Base-by-base conservation (phyloP, 768 basidiomycete species). In the Lenzites betulinus region DNA sequence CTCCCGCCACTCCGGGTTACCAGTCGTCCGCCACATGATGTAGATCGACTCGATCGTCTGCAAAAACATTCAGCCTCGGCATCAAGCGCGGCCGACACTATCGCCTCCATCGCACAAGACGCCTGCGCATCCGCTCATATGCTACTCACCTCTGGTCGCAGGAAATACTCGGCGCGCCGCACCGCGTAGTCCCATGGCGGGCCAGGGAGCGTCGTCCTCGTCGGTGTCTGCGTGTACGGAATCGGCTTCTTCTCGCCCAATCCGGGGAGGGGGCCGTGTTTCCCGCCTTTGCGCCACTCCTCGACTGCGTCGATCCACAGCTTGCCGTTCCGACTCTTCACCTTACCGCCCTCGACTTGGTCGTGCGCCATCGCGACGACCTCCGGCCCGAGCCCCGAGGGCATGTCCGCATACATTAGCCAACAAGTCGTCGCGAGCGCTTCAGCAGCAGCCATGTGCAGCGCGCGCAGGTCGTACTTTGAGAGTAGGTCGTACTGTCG, bases 21-120 rank as follows among this genome's bases (percentile, higher is more conserved):
- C 83, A 2, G 90, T 92, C 8, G 81, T 79, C 46, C 82, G 82
- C 85, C 87, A 92, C 58, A 92, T 70, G 18, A 91, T 66, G 69
- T 86, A 91, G 55, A 92, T 70, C 11, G 86, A 87, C 69, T 92
- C 90, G 4, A 92, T 66, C 7, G 91, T 84, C 89, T 92, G 65
- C 22, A 26, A 9, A 22, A n/a, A 8, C 22, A 8, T n/a, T 44
- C 38, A 39, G 38, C 38, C 38, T 39, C 38, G 38, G 38, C 38
- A 39, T 16, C 3, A 4, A 39, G 39, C 12, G 8, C 43, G 43
- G 43, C n/a, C n/a, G n/a, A n/a, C n/a, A n/a, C n/a, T n/a, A n/a
- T n/a, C n/a, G n/a, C n/a, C n/a, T n/a, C n/a, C n/a, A n/a, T n/a
- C n/a, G n/a, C n/a, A n/a, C n/a, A n/a, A n/a, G n/a, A n/a, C 43